Conservation (phyloP, 192 early-diverging fungal species). For the Endogone sp. region DNA sequence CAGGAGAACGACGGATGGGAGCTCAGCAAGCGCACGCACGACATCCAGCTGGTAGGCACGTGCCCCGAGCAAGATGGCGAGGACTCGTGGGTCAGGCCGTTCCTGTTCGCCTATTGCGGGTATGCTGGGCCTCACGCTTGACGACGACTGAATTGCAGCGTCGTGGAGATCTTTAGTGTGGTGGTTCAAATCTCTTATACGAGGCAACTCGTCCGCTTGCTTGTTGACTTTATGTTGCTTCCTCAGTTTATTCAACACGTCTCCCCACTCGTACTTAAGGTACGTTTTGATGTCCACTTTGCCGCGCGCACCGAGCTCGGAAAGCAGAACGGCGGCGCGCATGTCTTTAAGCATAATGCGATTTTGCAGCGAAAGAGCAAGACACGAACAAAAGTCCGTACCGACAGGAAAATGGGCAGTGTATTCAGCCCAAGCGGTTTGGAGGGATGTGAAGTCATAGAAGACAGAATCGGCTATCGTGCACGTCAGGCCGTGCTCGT, state of each 20-base stretch:
- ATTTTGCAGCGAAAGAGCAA: background rate
- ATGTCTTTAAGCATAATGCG: background rate
- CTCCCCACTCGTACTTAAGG: background rate
- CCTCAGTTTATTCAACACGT: no score
- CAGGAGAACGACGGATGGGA: background rate
- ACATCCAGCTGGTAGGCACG: background rate
- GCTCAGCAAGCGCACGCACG: background rate
- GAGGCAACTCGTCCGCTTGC: background rate
- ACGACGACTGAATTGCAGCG: no score
- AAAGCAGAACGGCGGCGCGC: background rate
- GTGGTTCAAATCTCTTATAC: background rate
- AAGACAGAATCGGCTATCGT: background rate
- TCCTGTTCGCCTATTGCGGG: background rate
- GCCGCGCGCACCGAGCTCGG: background rate
- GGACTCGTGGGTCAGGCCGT: background rate
- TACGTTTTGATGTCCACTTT: background rate
- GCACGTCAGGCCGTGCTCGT: background rate
- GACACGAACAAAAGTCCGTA: no score
- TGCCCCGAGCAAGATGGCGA: background rate
- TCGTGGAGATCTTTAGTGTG: no score
- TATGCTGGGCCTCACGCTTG: background rate
- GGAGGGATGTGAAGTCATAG: background rate
- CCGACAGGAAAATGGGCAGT: background rate
- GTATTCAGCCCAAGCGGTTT: background rate
- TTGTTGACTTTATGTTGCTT: no score